Conservation (phyloP, 768 basidiomycete species). For the Russula sp. region DNA sequence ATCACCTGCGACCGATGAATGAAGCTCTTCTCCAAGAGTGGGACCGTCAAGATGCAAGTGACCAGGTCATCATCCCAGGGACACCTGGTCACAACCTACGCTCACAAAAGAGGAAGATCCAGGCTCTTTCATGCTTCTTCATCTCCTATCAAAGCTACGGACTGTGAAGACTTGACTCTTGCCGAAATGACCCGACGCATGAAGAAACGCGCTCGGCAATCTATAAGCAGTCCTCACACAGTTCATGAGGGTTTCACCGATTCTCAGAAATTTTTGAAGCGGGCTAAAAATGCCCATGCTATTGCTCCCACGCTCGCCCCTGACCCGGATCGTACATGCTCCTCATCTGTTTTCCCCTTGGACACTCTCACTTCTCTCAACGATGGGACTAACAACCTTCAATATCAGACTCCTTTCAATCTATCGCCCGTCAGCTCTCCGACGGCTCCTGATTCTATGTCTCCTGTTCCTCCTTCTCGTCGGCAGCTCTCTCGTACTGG, state of each 20-base stretch:
- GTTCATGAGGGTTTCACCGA: background rate
- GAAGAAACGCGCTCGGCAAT: slow-evolving; percentile 44
- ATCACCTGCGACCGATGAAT: no score
- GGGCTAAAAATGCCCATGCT: slow-evolving; percentile 29
- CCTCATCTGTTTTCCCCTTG: slow-evolving; percentile 1
- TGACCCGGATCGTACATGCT: background rate
- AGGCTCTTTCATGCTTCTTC: slow-evolving; percentile 18
- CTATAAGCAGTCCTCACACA: slow-evolving; percentile 26
- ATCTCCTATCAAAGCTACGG: slow-evolving; percentile 28
- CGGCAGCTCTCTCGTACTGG: slow-evolving; percentile 35
- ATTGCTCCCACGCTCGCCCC: slow-evolving; percentile 10
- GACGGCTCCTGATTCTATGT: slow-evolving; percentile 33
- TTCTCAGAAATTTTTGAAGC: slow-evolving; percentile 32
- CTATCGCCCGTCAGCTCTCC: slow-evolving; percentile 24
- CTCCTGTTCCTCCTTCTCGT: slow-evolving; percentile 38
- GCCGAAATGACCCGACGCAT: slow-evolving; percentile 41
- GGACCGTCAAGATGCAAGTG: background rate
- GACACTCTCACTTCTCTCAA: slow-evolving; percentile 19
- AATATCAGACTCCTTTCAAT: slow-evolving; percentile 23
- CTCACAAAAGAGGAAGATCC: slow-evolving; percentile 9
- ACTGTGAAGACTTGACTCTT: slow-evolving; percentile 32
- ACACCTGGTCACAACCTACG: slow-evolving; percentile 15
- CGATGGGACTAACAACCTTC: slow-evolving; percentile 24
- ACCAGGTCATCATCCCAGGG: background rate
- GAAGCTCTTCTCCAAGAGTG: background rate